Evolutionary conservation across 371 early-diverging fungal species (phyloP), one percentile per base, ranked within the genome.

Genomic region (Mucor piriformis): DNA sequence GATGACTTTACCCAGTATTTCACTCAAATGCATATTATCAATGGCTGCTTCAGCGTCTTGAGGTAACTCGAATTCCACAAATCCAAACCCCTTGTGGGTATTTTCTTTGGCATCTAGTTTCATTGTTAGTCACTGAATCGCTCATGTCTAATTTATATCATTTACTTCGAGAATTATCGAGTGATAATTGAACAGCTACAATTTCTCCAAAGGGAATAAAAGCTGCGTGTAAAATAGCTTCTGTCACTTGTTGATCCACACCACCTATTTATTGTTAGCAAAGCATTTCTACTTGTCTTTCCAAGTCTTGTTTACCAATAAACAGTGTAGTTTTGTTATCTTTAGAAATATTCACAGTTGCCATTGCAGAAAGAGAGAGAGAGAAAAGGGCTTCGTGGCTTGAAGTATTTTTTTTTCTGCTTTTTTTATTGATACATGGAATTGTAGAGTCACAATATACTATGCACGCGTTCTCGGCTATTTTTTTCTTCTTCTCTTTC

Each of bases 141-240:
- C 20, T 8, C 13, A 3, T n/a, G 11, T 4, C 12, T 10, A 23
- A 29, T 18, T 1, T 35, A 6, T 38, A 23, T 37, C 6, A 27
- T 29, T 50, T 32, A 46, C 48, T 27, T 8, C 23, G 37, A 15
- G 60, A 51, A 24, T 89, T 88, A 70, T 95, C 93, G 6, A 82
- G 79, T 0, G 97, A 93, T 27, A 98, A 70, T 43, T 91, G 89
- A 25, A 97, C 86, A 50, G 91, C 86, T 8, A 92, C 87, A 60
- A 98, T 91, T 50, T 97, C 95, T 40, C 99, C 99, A 82, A 97
- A 98, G 0, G 99, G 95, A 48, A 97, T 84, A 72, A 96, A 97
- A 0, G 96, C 95, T 0, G 94, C 90, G 48, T 91, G 86, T 8
- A 98, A 77, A 0, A 88, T 81, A 50, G 88, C 76, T 46, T 89